phyloP scores from a whole-genome alignment of 129 eudicot species.

The Ambrosia trifida region DNA sequence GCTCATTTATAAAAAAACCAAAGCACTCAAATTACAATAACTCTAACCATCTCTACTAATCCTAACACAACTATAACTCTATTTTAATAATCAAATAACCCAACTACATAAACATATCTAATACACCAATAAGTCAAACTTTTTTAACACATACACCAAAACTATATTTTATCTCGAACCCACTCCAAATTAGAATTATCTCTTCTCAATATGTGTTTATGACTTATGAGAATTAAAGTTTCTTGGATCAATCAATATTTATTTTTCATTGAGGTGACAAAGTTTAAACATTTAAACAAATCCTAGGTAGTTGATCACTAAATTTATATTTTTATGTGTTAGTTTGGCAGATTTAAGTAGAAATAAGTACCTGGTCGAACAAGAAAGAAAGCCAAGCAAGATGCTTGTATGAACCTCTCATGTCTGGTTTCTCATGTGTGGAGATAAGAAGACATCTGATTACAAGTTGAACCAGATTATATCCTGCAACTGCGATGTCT shows the following conservation, averaged over 20 bases:
- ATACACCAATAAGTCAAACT: no score
- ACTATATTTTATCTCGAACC: no score
- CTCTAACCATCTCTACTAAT: no score
- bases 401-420: conserved; percentile 25
- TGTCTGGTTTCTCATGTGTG: conserved; percentile 8
- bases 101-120: no score
- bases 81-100: no score
- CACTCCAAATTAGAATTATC: no score
- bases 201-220: background rate
- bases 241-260: background rate
- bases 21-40: no score
- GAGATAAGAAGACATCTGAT: conserved; percentile 28
- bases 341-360: background rate
- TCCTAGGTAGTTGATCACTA: background rate
- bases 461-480: conserved; percentile 48
- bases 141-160: no score
- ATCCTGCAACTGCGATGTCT: conserved; percentile 56
- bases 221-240: background rate
- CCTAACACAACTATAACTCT: no score
- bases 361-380: conserved; percentile 63
- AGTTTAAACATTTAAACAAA: background rate
- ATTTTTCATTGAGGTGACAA: background rate
- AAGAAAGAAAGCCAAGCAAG: conserved; percentile 54
- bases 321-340: background rate
- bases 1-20: no score